A percentile compares a stretch with the other conserved stretches of the same genome.
These are phyloP conservation scores for Aurantiochytrium sp. DNA, from an alignment of 108 stramenopile genomes.

Conservation along the genomic window DNA sequence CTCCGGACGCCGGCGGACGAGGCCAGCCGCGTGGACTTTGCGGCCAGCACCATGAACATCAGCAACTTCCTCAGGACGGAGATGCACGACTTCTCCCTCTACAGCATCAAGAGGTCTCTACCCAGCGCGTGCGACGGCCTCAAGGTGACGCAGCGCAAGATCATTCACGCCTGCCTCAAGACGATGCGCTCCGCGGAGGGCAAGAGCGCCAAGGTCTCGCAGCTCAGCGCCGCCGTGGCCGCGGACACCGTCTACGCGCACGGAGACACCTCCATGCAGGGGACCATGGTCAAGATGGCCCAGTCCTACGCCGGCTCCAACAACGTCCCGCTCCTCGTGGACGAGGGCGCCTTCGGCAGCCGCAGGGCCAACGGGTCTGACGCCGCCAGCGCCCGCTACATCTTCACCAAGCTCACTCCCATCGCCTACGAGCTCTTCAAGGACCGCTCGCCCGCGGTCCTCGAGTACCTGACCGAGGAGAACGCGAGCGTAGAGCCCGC, in stretches of 20 bases:
- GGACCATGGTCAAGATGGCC: not conserved
- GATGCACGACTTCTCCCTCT: not conserved
- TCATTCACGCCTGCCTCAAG: not conserved
- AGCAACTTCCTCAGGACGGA: not conserved
- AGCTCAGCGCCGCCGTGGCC: not conserved
- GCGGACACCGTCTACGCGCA: not conserved
- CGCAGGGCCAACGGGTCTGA: not conserved
- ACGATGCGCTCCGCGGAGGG: not conserved
- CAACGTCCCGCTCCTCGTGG: not conserved
- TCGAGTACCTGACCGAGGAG: not conserved
- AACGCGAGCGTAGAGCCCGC: not conserved
- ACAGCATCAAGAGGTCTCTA: not conserved
- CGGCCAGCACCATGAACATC: not conserved
- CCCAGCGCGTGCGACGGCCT: not conserved
- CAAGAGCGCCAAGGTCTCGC: not conserved
- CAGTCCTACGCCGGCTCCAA: not conserved
- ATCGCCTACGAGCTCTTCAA: not conserved
- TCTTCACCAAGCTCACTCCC: not conserved
- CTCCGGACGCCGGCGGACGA: not conserved
- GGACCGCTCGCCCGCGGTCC: not conserved
- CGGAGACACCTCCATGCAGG: not conserved
- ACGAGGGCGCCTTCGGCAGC: not conserved
- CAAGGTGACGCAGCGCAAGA: not conserved
- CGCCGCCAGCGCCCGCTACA: not conserved
- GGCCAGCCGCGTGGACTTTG: not conserved